phyloP scores from a whole-genome alignment of 345 rosid genomes.

The Citropsis articulata region DNA sequence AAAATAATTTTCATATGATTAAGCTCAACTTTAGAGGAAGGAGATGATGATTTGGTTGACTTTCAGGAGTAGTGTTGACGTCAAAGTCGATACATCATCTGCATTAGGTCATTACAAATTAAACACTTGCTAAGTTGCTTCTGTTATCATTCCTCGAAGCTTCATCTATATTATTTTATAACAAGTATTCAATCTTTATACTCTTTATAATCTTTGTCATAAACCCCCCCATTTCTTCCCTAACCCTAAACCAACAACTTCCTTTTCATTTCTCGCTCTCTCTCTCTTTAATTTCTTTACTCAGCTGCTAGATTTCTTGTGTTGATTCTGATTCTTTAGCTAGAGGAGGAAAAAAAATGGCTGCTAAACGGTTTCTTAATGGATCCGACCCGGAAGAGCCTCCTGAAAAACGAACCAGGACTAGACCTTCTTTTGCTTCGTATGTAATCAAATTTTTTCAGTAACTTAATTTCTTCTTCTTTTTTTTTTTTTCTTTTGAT shows the following conservation, averaged over 20 bases:
- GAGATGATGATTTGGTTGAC: constrained; percentile 21
- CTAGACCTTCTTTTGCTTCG: constrained; percentile 67
- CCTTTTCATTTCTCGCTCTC: neutral
- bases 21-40: neutral
- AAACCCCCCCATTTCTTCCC: neutral
- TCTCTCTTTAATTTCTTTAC: neutral
- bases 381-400: constrained; percentile 41
- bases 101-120: constrained; percentile 12
- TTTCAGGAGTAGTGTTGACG: constrained; percentile 25
- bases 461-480: neutral
- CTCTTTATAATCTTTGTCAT: neutral
- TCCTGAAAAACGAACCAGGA: constrained; percentile 49
- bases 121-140: constrained; percentile 26
- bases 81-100: constrained; percentile 34
- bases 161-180: constrained; percentile 13
- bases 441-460: constrained; percentile 25
- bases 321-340: neutral
- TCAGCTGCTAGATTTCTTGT: neutral
- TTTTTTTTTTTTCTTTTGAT: neutral
- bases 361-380: constrained; percentile 47
- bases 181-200: neutral
- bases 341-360: constrained; percentile 33
- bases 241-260: neutral
- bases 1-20: too few relatives aligned
- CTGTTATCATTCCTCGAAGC: constrained; percentile 41